phyloP scores from a whole-genome alignment of 176 grass and related monocot genomes.

The Echinochloa phyllopogon region DNA sequence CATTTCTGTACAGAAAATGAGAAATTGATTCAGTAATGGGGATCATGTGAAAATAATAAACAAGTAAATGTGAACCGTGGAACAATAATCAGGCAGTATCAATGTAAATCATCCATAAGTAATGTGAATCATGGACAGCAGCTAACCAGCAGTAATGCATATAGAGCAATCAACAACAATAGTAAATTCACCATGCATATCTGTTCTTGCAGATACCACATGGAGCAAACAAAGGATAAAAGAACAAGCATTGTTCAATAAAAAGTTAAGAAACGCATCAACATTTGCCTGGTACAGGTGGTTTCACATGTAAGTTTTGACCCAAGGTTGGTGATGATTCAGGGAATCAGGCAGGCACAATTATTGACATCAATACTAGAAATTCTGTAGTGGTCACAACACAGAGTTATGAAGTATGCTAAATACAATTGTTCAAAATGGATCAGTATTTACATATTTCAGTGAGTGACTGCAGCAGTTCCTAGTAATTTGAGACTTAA shows the following conservation, averaged over 20 bases:
- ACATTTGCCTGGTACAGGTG: not conserved
- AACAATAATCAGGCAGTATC: not conserved
- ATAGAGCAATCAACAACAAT: not conserved
- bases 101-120: too few relatives aligned
- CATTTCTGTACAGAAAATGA: slow-evolving; percentile 59
- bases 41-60: not conserved
- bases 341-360: accelerated
- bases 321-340: not conserved
- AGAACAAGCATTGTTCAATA: too few relatives aligned
- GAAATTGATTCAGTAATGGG: not conserved
- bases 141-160: too few relatives aligned
- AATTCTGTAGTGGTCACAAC: not conserved
- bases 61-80: not conserved
- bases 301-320: not conserved
- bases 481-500: not conserved
- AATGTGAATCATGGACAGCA: too few relatives aligned
- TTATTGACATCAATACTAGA: not conserved
- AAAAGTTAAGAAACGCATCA: too few relatives aligned
- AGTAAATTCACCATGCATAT: not conserved
- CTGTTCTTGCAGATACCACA: not conserved
- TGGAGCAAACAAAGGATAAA: not conserved
- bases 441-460: not conserved
- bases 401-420: not conserved
- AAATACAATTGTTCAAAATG: not conserved
- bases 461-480: not conserved